phyloP scores from a whole-genome alignment of 805 yeast genomes.

The Zygoascus flipseniorum region DNA sequence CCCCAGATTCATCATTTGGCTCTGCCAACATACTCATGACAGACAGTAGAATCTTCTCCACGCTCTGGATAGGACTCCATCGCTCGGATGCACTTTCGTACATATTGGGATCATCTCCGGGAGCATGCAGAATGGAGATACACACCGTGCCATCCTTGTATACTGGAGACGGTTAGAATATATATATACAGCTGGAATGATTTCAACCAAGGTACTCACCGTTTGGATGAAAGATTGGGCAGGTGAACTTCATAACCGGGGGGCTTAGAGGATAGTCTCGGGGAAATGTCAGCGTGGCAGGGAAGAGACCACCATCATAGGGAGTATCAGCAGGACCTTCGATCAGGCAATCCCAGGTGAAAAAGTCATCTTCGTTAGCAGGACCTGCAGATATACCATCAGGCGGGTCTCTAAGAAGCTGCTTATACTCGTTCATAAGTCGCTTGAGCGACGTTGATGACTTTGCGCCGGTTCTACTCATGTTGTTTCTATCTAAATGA shows the following conservation, averaged over 20 bases:
- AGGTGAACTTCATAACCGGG: conserved; percentile 65
- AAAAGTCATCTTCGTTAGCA: conserved; percentile 58
- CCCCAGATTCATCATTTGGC: conserved; percentile 94
- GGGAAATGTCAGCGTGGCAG: conserved; percentile 66
- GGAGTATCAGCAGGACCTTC: conserved; percentile 82
- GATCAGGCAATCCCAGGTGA: conserved; percentile 74
- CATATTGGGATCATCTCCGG: conserved; percentile 95
- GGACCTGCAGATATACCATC: conserved; percentile 97
- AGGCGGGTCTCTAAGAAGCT: conserved; percentile 75
- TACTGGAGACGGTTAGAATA: conserved; percentile 26
- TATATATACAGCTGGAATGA: background rate
- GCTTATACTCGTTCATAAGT: conserved; percentile 81
- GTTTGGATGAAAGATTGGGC: conserved; percentile 87
- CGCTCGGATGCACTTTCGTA: conserved; percentile 94
- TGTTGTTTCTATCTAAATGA: background rate
- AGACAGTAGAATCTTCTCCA: conserved; percentile 89
- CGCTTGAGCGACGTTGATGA: conserved; percentile 71
- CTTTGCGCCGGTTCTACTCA: background rate
- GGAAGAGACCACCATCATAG: conserved; percentile 81
- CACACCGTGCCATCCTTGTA: conserved; percentile 94
- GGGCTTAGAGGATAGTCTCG: conserved; percentile 76
- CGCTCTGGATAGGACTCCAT: conserved; percentile 97
- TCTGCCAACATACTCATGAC: conserved; percentile 93
- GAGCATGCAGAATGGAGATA: conserved; percentile 88
- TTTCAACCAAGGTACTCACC: conserved; percentile 21